Evolutionary conservation across 169 alveolate species (phyloP).

Genomic region (Plasmodium gallinaceum): DNA sequence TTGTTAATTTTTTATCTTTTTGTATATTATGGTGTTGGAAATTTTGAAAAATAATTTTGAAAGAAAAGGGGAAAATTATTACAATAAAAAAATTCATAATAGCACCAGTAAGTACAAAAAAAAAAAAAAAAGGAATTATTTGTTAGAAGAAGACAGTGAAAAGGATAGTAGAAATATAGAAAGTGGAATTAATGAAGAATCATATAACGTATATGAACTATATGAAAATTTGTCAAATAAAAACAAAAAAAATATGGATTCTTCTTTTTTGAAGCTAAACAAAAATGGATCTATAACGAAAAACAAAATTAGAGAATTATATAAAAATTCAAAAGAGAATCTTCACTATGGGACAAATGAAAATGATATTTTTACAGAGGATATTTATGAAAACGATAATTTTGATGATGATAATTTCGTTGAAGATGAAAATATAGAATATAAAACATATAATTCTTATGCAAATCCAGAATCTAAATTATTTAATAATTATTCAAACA

Average conservation of each 20-base stretch:
- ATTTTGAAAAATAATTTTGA: slow-evolving; percentile 57
- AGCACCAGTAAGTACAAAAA: slow-evolving; percentile 23
- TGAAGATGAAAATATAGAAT: slow-evolving; percentile 59
- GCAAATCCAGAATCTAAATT: slow-evolving; percentile 27
- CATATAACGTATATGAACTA: slow-evolving; percentile 18
- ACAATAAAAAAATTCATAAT: slow-evolving; percentile 40
- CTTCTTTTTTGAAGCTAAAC: slow-evolving; percentile 5
- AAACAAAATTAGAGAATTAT: slow-evolving; percentile 9
- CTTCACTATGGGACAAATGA: slow-evolving; percentile 43
- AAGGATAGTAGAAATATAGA: slow-evolving; percentile 45
- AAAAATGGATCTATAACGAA: slow-evolving; percentile 19
- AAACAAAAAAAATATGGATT: background rate
- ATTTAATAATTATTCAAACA: slow-evolving; percentile 28
- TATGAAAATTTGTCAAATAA: slow-evolving; percentile 9
- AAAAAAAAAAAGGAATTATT: slow-evolving; percentile 18
- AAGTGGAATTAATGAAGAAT: slow-evolving; percentile 35
- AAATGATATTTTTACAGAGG: slow-evolving; percentile 59
- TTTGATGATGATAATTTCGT: slow-evolving; percentile 64
- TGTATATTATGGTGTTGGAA: slow-evolving; percentile 45
- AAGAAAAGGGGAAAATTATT: slow-evolving; percentile 61
- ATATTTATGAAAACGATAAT: slow-evolving; percentile 63
- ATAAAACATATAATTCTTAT: slow-evolving; percentile 58
- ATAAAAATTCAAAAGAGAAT: slow-evolving; percentile 41
- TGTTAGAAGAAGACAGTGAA: slow-evolving; percentile 44
- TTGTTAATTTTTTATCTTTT: slow-evolving; percentile 13